Conservation (phyloP, 1,284 basidiomycete genomes). For the Entoloma clypeatum region DNA sequence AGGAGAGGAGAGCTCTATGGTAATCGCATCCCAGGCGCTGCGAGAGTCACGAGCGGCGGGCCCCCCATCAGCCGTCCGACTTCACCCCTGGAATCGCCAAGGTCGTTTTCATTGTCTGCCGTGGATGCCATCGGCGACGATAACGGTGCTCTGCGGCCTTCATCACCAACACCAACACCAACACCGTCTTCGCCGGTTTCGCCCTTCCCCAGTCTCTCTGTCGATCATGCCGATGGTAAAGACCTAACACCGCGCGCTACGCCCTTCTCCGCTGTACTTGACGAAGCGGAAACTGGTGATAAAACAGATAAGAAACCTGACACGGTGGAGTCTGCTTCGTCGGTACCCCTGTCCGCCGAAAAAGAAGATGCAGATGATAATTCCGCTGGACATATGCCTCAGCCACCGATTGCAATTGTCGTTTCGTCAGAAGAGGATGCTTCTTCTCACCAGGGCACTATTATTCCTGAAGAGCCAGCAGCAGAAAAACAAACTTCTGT, state of each 20-base stretch:
- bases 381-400: too few relatives aligned
- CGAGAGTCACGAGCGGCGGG: conserved; percentile 33
- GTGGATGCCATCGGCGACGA: conserved; percentile 14
- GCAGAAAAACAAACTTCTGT: too few relatives aligned
- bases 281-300: conserved; percentile 35
- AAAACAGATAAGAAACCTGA: too few relatives aligned
- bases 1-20: conserved; percentile 66
- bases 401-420: too few relatives aligned
- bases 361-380: too few relatives aligned
- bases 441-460: too few relatives aligned
- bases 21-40: conserved; percentile 56
- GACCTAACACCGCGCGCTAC: conserved; percentile 25
- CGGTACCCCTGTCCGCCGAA: too few relatives aligned
- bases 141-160: conserved; percentile 23
- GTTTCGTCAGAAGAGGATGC: too few relatives aligned
- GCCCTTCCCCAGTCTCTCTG: conserved; percentile 13
- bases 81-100: conserved; percentile 21
- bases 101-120: conserved; percentile 17
- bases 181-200: conserved; percentile 21
- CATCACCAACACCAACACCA: conserved; percentile 28
- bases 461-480: too few relatives aligned
- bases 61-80: conserved; percentile 22
- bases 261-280: conserved; percentile 33
- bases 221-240: conserved; percentile 14
- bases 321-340: too few relatives aligned